Evolutionary conservation across 805 yeast species (phyloP).

Genomic region (Saturnispora sanitii): DNA sequence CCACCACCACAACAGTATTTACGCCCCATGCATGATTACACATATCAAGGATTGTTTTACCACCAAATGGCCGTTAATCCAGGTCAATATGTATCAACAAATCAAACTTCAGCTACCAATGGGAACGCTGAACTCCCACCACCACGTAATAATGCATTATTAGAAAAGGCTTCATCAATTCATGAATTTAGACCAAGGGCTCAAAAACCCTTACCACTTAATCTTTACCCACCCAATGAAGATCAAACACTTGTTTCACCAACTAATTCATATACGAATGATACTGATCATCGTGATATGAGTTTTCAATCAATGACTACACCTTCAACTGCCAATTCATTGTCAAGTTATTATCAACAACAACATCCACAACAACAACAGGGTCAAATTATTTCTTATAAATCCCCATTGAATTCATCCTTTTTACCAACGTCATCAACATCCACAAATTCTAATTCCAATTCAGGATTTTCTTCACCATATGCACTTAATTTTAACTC

Average conservation of each 20-base stretch:
- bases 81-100: neutral
- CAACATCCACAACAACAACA: too few species aligned
- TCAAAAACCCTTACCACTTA: slow-evolving; percentile 25
- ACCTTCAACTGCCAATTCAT: neutral
- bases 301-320: neutral
- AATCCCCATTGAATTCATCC: neutral
- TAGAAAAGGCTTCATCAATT: slow-evolving; percentile 7
- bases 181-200: slow-evolving; percentile 23
- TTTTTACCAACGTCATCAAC: too few species aligned
- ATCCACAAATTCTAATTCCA: too few species aligned
- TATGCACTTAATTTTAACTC: slow-evolving; percentile 5
- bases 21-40: neutral
- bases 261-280: neutral
- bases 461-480: slow-evolving; percentile 3
- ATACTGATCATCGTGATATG: neutral
- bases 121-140: slow-evolving; percentile 18
- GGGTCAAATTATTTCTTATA: too few species aligned
- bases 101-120: neutral
- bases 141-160: slow-evolving; percentile 19
- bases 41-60: neutral
- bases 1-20: neutral
- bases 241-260: neutral
- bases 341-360: neutral
- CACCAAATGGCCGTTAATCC: too few species aligned
- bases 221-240: slow-evolving; percentile 15